Base-by-base conservation (phyloP, 148 eudicot genomes). In the Camellia lanceoleosa region DNA sequence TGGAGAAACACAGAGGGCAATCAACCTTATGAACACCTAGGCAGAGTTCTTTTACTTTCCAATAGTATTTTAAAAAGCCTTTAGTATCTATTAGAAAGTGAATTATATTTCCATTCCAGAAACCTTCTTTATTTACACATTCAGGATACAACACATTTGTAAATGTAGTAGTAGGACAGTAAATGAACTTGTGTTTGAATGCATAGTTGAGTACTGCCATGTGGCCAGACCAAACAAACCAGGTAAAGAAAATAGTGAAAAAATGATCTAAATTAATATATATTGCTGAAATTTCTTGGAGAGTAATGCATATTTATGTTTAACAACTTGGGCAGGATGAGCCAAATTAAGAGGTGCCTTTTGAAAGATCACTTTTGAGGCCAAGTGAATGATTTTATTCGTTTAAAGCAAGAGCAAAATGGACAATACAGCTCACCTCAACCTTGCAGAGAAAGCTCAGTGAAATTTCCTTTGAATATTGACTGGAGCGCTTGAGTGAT, bases 401-500 rank as follows among this genome's bases (percentile, higher is more conserved):
- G 16, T 51, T 79, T 3, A 38, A 73, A 73, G 44, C 19, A 69
- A 51, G 16, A 52, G 3, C 8, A 14, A 13, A 16, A 67, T 79
- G 19, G 61, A 56, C 12, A 42, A 52, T 55, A 73, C 58, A 67
- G 82, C 89, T 90, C 84, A 87, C 99, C 97, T 89, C 97, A 67
- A 96, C 94, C 84, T 91, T 90, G 92, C 94, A 90, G 64, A 92
- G 91, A 85, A 96, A 87, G 84, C 87, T 87, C 84, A 91, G 83
- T 59, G 99, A 89, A 62, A 93, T 84, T 77, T 91, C 92, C 76
- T 87, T 86, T 16, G 92, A 89, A 78, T 82, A 77, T 47, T 88
- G 93, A 80, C 82, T 86, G 66, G 97, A 89, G 83, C 90, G 86
- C 86, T 88, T 89, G 73, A 96, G 90, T 80, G 95, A 88, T 78